phyloP scores from a whole-genome alignment of 805 yeast genomes.

The Metschnikowia reukaufii region DNA sequence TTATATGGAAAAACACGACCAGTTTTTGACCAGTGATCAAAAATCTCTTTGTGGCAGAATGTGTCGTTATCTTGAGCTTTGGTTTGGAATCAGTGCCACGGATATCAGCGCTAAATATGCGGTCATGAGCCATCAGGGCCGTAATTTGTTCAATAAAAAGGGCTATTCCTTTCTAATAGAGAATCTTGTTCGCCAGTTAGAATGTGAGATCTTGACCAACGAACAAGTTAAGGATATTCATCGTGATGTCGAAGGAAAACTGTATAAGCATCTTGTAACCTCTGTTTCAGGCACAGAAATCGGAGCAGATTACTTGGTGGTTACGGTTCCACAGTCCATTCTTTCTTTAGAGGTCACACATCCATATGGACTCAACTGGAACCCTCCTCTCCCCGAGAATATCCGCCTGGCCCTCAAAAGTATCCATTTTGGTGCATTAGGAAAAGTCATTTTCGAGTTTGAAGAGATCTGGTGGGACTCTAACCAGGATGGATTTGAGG shows the following conservation, averaged over 20 bases:
- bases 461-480: conserved; percentile 59
- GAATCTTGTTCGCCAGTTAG: conserved; percentile 34
- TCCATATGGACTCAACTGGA: conserved; percentile 54
- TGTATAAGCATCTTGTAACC: conserved; percentile 28
- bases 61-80: conserved; percentile 62
- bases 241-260: conserved; percentile 23
- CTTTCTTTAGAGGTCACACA: conserved; percentile 41
- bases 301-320: conserved; percentile 57
- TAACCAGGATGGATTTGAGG: conserved; percentile 27
- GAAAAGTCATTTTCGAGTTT: conserved; percentile 73
- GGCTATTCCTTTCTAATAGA: conserved; percentile 58
- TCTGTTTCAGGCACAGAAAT: conserved; percentile 33
- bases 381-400: conserved; percentile 51
- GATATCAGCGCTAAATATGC: conserved; percentile 67
- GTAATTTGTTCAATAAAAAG: conserved; percentile 67
- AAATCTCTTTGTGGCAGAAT: conserved; percentile 50
- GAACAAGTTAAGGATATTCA: conserved; percentile 44
- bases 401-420: conserved; percentile 45
- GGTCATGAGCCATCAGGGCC: conserved; percentile 69
- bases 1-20: conserved; percentile 47
- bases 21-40: conserved; percentile 52
- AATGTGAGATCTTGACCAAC: conserved; percentile 37
- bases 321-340: conserved; percentile 77
- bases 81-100: conserved; percentile 78
- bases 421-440: conserved; percentile 65